phyloP scores from a whole-genome alignment of 139 green algal species.

The Pleodorina starrii region DNA sequence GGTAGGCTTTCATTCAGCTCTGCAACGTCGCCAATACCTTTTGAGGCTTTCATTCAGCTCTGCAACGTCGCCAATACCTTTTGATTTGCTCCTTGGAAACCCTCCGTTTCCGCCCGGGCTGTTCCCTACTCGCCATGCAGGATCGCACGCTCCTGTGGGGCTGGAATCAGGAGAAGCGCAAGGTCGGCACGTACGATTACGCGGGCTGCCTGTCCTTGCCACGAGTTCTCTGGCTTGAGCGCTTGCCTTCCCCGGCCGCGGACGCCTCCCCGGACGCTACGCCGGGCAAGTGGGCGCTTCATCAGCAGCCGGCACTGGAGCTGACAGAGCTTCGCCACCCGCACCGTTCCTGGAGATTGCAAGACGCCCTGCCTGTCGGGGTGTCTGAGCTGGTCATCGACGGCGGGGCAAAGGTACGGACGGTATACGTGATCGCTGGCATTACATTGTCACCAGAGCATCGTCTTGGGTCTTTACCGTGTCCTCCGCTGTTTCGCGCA shows the following conservation, averaged over 20 bases:
- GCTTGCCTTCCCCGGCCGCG: background rate
- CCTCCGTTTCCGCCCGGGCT: background rate
- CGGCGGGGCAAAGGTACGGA: conserved; percentile 11
- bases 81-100: too few relatives aligned
- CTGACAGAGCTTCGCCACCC: conserved; percentile 49
- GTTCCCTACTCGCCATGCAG: conserved; percentile 51
- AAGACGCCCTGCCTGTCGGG: conserved; percentile 12
- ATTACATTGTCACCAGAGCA: too few relatives aligned
- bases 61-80: too few relatives aligned
- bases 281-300: conserved; percentile 26
- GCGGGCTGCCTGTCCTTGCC: conserved; percentile 88
- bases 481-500: too few relatives aligned
- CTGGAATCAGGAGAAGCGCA: conserved; percentile 89
- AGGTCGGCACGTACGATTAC: conserved; percentile 82
- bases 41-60: too few relatives aligned
- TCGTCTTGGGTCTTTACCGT: too few relatives aligned
- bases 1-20: too few relatives aligned
- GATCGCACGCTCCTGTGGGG: conserved; percentile 86
- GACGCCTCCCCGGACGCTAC: too few relatives aligned
- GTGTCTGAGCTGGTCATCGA: conserved; percentile 1
- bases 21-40: too few relatives aligned
- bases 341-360: conserved; percentile 32
- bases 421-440: too few relatives aligned
- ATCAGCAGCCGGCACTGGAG: conserved; percentile 60
- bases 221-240: conserved; percentile 71